Base-by-base conservation (phyloP, 495 filamentous ascomycete genomes). In the Lasiosphaeriaceae sp. region DNA sequence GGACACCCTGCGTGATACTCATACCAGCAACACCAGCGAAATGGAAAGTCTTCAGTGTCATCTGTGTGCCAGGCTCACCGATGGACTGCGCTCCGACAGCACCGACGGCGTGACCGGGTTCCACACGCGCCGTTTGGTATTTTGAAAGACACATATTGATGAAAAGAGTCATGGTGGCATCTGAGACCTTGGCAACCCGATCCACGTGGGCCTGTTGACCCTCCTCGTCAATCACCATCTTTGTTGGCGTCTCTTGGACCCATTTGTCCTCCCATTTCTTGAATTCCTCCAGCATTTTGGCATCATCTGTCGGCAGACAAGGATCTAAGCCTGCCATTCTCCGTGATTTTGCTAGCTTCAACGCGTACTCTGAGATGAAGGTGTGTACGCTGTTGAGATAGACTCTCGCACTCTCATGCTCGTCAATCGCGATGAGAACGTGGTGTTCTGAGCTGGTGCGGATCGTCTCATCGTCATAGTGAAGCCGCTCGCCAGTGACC, bases 11-110 rank as follows among this genome's bases (percentile, higher is more conserved):
- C 0, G 95, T 98, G 64, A 97, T 94, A 80, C 89, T 95, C 93
- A 98, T 97, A 65, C 92, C 92, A 22, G 93, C 95, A 59, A 98
- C 95, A 88, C 94, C 94, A 65, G 94, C 94, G 76, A 98, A 98
- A 87, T 98, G 94, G 86, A 98, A 98, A 70, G 94, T 98, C 76
- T 97, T 97, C 64, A 98, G 77, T 2, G 94, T 98, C 95, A 98
- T 98, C 72, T 98, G 95, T 3, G 95, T 98, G 68, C 95, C 94
- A 0, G 95, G 94, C 66, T 98, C 95, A 67, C 95, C 94, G 66
- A 98, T 97, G 26, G 92, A 96, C 72, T 98, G 95, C 14, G 95
- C 95, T 62, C 93, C 94, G 34, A 97, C 90, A 11, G 94, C 95
- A 54, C 95, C 94, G n/a, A 97, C 94, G 12, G 94, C 94, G 65